Base-by-base conservation (phyloP, 2,329 filamentous ascomycete species). In the Aschersonia sp. region DNA sequence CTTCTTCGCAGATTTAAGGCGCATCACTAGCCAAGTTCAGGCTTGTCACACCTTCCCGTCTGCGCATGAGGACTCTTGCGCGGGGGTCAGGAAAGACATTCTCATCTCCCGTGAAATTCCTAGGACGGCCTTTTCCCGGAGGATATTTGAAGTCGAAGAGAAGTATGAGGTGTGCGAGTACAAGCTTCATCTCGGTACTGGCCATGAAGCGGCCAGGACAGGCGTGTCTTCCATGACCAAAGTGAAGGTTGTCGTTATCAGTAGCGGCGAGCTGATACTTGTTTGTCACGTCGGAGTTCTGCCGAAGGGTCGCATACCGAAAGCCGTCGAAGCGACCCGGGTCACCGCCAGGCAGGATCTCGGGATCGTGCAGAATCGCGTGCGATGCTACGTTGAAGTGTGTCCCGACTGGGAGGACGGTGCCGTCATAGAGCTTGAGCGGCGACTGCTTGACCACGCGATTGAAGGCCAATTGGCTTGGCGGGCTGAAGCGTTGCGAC, bases 141-240 rank as follows among this genome's bases (percentile, higher is more conserved):
- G 31, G 44, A 32, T 52, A 44, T 52, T 69, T 66, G 49, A 73
- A 59, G 10, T 77, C 72, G 51, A 73, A 75, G 48, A 72, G 69
- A 28, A 70, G 53, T 3, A 74, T 46, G 40, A 75, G 53, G 50
- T 72, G 66, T 2, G 69, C 61, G 3, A 76, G 47, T 5, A 73
- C 58, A 55, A 76, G 69, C 58, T 76, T 76, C 28, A 73, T 60
- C 55, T 73, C 70, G 45, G 70, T 66, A 0, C 67, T 64, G 0
- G 73, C 72, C 51, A 75, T 74, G 58, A 76, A 75, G 1, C 72
- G 64, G 0, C 73, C 73, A 0, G 69, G 67, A 47, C 72, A 70
- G 3, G 66, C 71, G 56, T 75, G 71, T 47, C 68, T 63, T 2
- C 75, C 75, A 51, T 75, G 69, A 0, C 75, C 73, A 54, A 78